Evolutionary conservation across 2,329 filamentous ascomycete species (phyloP).

Genomic region (Fusarium guadeloupense): DNA sequence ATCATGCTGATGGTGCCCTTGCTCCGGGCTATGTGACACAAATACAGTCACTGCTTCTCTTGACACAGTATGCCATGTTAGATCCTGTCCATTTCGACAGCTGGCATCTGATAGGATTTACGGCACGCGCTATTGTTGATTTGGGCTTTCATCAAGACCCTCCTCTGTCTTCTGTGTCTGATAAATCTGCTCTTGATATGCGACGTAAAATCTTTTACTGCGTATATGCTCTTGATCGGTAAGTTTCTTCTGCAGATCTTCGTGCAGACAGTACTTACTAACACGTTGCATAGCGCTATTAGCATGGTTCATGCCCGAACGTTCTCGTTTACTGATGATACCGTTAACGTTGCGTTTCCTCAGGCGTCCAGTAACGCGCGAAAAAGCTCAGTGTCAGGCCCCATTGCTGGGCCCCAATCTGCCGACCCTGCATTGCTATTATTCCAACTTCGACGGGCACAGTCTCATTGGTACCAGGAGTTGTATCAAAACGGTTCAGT

Average conservation of each 20-base stretch:
- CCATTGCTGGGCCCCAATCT: constrained; percentile 57
- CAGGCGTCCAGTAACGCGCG: constrained; percentile 56
- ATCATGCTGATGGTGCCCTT: constrained; percentile 82
- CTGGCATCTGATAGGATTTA: constrained; percentile 93
- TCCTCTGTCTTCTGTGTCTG: constrained; percentile 72
- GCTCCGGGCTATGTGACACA: constrained; percentile 85
- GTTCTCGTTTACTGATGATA: constrained; percentile 94
- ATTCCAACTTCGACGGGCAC: constrained; percentile 83
- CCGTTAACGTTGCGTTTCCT: constrained; percentile 82
- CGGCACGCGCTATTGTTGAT: constrained; percentile 86
- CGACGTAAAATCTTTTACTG: constrained; percentile 89
- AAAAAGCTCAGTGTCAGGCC: constrained; percentile 53
- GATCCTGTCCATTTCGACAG: constrained; percentile 92
- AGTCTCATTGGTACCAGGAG: constrained; percentile 90
- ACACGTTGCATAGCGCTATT: constrained; percentile 68
- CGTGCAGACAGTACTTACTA: constrained; percentile 19
- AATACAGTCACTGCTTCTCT: constrained; percentile 85
- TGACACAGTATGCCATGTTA: constrained; percentile 89
- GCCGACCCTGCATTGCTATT: constrained; percentile 79
- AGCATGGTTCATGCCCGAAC: constrained; percentile 88
- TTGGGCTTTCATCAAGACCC: constrained; percentile 94
- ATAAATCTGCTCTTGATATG: constrained; percentile 76
- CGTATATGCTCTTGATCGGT: constrained; percentile 90
- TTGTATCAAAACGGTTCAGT: constrained; percentile 81
- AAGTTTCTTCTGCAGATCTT: constrained; percentile 38